Evolutionary conservation across 768 basidiomycete genomes (phyloP).

Genomic region (Omphalotus guepiniiformis): DNA sequence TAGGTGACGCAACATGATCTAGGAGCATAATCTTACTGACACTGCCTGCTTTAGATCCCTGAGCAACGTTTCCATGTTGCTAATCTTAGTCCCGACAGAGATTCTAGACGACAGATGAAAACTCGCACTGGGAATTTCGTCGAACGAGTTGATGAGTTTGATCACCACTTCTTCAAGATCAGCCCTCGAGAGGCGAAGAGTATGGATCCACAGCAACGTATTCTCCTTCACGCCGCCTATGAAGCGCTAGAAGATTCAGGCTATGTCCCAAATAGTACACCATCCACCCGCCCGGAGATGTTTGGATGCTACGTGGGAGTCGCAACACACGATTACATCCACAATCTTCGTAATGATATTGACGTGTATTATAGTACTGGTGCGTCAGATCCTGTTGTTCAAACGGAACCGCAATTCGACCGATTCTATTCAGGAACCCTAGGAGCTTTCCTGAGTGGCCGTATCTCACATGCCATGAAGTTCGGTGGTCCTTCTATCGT

Average conservation of each 20-base stretch:
- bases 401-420: neutral
- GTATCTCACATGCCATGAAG: constrained; percentile 65
- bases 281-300: constrained; percentile 44
- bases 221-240: constrained; percentile 62
- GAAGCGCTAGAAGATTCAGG: constrained; percentile 70
- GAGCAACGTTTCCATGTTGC: constrained; percentile 47
- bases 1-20: constrained; percentile 20
- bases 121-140: constrained; percentile 64
- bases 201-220: constrained; percentile 76
- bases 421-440: constrained; percentile 49
- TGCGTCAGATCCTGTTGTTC: constrained; percentile 20
- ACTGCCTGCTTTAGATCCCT: constrained; percentile 48
- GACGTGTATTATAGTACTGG: constrained; percentile 73
- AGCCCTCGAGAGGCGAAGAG: constrained; percentile 69
- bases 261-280: constrained; percentile 57
- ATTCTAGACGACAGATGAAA: constrained; percentile 40
- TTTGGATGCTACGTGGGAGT: constrained; percentile 69
- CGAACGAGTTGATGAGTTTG: constrained; percentile 52
- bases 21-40: neutral
- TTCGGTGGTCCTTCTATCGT: constrained; percentile 69
- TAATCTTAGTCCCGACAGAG: constrained; percentile 29
- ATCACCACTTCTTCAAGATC: constrained; percentile 67
- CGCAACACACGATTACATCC: constrained; percentile 65
- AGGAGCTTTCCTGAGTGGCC: constrained; percentile 64
- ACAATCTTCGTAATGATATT: constrained; percentile 57